Percentiles rank a stretch among this genome's conserved stretches.
These are phyloP conservation scores for Coelastrella sp. DNA, from an alignment of 139 green algal genomes.

Conservation along the genomic window DNA sequence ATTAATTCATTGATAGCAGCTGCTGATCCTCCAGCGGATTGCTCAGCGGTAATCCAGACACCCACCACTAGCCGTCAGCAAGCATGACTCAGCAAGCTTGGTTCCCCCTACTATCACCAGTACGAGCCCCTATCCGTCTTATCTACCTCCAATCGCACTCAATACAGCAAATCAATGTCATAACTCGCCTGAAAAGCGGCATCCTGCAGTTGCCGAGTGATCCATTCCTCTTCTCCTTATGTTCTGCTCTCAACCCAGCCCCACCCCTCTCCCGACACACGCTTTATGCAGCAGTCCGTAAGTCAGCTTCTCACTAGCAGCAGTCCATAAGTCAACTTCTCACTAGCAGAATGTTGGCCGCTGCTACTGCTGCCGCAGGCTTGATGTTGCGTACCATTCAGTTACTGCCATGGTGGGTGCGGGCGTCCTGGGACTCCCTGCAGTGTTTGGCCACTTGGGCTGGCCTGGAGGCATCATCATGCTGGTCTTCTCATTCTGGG, in stretches of 20 bases:
- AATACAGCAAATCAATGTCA: neutral
- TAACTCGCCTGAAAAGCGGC: neutral
- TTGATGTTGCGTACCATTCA: too few species aligned
- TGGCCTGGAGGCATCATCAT: constrained; percentile 57
- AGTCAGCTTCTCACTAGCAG: neutral
- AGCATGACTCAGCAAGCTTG: too few species aligned
- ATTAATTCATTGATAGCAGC: too few species aligned
- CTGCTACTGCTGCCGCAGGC: constrained; percentile 17
- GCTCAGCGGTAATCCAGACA: too few species aligned
- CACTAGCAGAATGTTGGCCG: too few species aligned
- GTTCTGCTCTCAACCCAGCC: neutral
- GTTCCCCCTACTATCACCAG: too few species aligned
- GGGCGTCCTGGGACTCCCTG: constrained; percentile 69
- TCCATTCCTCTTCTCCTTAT: neutral
- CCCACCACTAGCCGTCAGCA: too few species aligned
- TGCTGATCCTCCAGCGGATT: too few species aligned
- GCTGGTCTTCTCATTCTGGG: constrained; percentile 50
- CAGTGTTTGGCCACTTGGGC: constrained; percentile 52
- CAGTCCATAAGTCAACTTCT: neutral
- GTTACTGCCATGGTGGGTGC: constrained; percentile 58
- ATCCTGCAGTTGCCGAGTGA: neutral
- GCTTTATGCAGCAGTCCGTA: neutral
- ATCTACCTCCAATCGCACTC: too few species aligned
- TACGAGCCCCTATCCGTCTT: too few species aligned
- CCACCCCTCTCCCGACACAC: neutral